Conservation (phyloP, 352 stramenopile species). For the Pythium myriotylum region DNA sequence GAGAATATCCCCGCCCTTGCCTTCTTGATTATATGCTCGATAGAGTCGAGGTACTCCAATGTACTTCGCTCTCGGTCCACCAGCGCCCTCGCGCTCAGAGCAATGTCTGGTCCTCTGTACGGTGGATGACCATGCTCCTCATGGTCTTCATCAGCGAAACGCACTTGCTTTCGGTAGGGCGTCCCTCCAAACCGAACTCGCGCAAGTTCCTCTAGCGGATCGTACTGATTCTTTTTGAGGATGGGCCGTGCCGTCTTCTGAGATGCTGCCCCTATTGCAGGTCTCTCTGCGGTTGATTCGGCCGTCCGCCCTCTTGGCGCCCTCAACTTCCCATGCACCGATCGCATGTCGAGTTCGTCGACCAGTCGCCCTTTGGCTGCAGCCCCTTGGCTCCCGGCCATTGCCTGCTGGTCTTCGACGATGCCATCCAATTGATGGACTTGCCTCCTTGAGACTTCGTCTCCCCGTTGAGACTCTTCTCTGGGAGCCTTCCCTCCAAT, state of each 20-base stretch:
- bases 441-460: too few species aligned
- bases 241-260: too few species aligned
- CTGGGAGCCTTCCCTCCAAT: too few species aligned
- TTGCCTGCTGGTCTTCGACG: background rate
- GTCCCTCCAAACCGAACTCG: constrained; percentile 8
- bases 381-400: background rate
- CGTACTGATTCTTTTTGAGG: background rate
- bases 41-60: constrained; percentile 5
- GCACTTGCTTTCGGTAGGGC: constrained; percentile 4
- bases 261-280: constrained; percentile 4
- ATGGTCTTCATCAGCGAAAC: background rate
- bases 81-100: background rate
- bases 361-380: background rate
- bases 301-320: background rate
- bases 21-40: constrained; percentile 2
- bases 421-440: too few species aligned
- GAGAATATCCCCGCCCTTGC: constrained; percentile 3
- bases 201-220: constrained; percentile 15
- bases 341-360: constrained; percentile 4
- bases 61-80: background rate
- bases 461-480: too few species aligned
- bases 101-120: constrained; percentile 8
- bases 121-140: background rate
- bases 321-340: background rate
- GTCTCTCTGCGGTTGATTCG: background rate